Conservation (phyloP, 805 yeast genomes). For the Metschnikowia vanudenii region DNA sequence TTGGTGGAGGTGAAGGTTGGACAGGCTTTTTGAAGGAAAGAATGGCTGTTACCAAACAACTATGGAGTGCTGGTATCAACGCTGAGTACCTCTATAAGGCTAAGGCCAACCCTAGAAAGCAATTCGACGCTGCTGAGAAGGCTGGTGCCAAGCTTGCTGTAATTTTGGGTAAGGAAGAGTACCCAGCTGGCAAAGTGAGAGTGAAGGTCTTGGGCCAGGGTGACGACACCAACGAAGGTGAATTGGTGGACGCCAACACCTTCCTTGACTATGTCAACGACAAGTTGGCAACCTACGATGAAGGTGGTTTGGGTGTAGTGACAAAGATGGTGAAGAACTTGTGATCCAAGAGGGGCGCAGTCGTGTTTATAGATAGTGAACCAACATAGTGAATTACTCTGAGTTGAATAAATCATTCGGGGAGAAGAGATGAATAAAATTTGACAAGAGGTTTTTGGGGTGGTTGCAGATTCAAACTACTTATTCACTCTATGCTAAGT, state of each 20-base stretch:
- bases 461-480: neutral
- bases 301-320: constrained; percentile 61
- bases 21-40: constrained; percentile 88
- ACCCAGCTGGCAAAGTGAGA: constrained; percentile 73
- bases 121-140: constrained; percentile 96
- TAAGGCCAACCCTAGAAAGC: constrained; percentile 93
- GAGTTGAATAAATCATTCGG: neutral
- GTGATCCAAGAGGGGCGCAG: constrained; percentile 23
- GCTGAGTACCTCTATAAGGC: constrained; percentile 89
- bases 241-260: constrained; percentile 60
- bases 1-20: constrained; percentile 98
- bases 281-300: constrained; percentile 36
- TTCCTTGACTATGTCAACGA: constrained; percentile 49
- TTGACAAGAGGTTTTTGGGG: neutral
- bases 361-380: constrained; percentile 4
- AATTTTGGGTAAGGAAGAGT: constrained; percentile 94
- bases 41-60: constrained; percentile 75
- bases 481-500: no score
- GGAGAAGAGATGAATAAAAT: no score
- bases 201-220: constrained; percentile 89
- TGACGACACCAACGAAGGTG: constrained; percentile 82
- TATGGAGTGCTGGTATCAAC: constrained; percentile 89
- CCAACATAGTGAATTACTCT: neutral
- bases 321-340: constrained; percentile 60
- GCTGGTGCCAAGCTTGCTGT: constrained; percentile 88